Evolutionary conservation across 768 basidiomycete genomes (phyloP), one percentile per base, ranked within the genome.

Genomic region (Lentinus brumalis): DNA sequence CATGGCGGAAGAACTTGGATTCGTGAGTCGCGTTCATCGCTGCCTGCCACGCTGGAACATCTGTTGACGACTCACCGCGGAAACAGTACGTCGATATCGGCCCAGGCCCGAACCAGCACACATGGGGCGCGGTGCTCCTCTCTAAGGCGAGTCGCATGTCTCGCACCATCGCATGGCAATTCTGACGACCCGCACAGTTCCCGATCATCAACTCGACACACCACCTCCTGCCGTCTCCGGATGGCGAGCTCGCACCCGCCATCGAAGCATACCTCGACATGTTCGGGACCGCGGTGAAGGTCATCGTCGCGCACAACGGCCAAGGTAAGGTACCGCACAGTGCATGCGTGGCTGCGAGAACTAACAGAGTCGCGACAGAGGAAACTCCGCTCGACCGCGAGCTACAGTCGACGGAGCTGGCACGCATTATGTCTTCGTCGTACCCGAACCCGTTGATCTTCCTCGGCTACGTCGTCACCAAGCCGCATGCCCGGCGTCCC

Each of bases 271-370:
- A 91, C 2, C 76, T 96, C 14, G 89, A 94, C 53, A 79, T 93
- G 7, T 89, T 86, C 64, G 92, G 93, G 0, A 87, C 86, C 0
- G 81, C 83, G 53, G 84, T 95, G 16, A 87, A 87, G 5, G 92
- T 95, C 0, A 79, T 96, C n/a, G 90, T 96, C 10, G 82, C 92
- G 0, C 94, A 96, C 66, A 96, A 96, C 70, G 94, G 94, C 6
- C 94, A 96, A 81, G 91, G 91, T 89, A 62, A 54, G 71, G 7
- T 3, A 9, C 26, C 26, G n/a, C 44, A 40, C 11, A 6, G 5
- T 30, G 32, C 21, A 50, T 11, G 30, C 14, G 16, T 38, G 15
- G 11, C 35, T 38, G 18, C 16, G 12, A 15, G 41, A 41, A 45
- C 32, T 52, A 0, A 38, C 52, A 14, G 5, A 41, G 56, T 49